phyloP scores from a whole-genome alignment of 2,329 filamentous ascomycete species.

The Cladosporium phlei region DNA sequence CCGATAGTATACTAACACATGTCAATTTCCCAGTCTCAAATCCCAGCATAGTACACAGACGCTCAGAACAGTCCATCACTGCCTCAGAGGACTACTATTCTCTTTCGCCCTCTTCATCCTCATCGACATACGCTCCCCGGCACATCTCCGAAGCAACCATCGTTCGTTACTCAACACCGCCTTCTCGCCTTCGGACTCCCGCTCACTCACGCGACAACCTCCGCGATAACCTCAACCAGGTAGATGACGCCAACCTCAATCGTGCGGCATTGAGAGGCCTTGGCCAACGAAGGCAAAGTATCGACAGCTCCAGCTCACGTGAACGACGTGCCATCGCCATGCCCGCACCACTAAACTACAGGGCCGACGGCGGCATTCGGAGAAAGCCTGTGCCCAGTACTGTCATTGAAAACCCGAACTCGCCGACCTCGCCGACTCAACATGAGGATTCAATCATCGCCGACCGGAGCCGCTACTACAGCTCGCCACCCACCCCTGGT shows the following conservation, averaged over 20 bases:
- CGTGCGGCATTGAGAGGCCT: conserved; percentile 10
- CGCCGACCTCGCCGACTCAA: conserved; percentile 1
- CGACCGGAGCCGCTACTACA: conserved; percentile 15
- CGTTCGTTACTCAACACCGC: conserved; percentile 31
- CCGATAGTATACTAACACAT: not conserved
- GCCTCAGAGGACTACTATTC: conserved; percentile 50
- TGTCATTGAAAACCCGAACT: conserved; percentile 24
- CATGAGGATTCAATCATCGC: not conserved
- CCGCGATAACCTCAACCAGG: not conserved
- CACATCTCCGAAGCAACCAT: conserved; percentile 26
- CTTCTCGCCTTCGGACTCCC: conserved; percentile 32
- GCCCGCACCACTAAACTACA: conserved; percentile 10
- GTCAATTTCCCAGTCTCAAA: conserved; percentile 23
- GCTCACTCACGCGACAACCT: conserved; percentile 26
- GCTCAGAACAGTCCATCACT: conserved; percentile 45
- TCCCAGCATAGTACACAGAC: conserved; percentile 27
- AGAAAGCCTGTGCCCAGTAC: conserved; percentile 33
- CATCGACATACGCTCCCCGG: conserved; percentile 24
- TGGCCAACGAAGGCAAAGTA: conserved; percentile 14
- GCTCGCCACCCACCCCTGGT: conserved; percentile 59
- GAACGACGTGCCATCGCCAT: conserved; percentile 4
- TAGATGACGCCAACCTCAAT: conserved; percentile 8
- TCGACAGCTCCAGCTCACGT: conserved; percentile 11
- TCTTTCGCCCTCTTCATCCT: conserved; percentile 22
- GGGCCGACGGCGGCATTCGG: conserved; percentile 24